These are phyloP conservation scores for Fusarium avenaceum DNA, from an alignment of 2,329 filamentous ascomycete species.

Conservation along the genomic window DNA sequence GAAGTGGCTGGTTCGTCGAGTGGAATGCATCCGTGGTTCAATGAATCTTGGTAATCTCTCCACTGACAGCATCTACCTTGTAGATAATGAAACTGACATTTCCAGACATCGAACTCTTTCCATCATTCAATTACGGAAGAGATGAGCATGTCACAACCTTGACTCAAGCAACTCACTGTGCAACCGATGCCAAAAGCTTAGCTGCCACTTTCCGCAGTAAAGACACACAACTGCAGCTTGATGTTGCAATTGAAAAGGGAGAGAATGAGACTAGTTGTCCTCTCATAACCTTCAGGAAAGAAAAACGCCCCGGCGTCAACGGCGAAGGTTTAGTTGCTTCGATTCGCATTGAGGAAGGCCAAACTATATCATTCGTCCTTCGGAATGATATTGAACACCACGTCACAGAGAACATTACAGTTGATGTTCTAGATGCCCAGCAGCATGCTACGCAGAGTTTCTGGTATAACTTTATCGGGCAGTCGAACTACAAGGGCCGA, in stretches of 20 bases:
- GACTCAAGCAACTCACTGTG: conserved; percentile 58
- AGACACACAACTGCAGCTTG: conserved; percentile 72
- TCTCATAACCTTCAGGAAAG: conserved; percentile 67
- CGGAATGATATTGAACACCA: conserved; percentile 72
- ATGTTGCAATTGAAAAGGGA: conserved; percentile 74
- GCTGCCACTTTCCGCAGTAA: conserved; percentile 73
- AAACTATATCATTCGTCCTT: conserved; percentile 77
- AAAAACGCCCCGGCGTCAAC: conserved; percentile 63
- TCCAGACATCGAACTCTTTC: conserved; percentile 77
- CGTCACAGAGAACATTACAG: conserved; percentile 70
- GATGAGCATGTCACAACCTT: conserved; percentile 73
- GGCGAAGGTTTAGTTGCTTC: conserved; percentile 74
- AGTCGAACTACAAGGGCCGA: conserved; percentile 77
- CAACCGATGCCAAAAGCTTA: conserved; percentile 63
- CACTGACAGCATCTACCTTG: not conserved
- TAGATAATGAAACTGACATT: conserved; percentile 38
- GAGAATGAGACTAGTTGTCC: conserved; percentile 61
- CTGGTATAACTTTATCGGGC: conserved; percentile 80
- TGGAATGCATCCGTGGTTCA: conserved; percentile 78
- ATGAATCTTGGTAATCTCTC: conserved; percentile 67
- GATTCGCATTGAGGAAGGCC: conserved; percentile 73
- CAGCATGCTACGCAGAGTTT: conserved; percentile 78
- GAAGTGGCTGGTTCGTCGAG: conserved; percentile 77
- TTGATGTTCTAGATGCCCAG: conserved; percentile 68
- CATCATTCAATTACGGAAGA: conserved; percentile 78